Evolutionary conservation across 139 green algal genomes (phyloP).

Genomic region (Chlamydomonas eustigma): DNA sequence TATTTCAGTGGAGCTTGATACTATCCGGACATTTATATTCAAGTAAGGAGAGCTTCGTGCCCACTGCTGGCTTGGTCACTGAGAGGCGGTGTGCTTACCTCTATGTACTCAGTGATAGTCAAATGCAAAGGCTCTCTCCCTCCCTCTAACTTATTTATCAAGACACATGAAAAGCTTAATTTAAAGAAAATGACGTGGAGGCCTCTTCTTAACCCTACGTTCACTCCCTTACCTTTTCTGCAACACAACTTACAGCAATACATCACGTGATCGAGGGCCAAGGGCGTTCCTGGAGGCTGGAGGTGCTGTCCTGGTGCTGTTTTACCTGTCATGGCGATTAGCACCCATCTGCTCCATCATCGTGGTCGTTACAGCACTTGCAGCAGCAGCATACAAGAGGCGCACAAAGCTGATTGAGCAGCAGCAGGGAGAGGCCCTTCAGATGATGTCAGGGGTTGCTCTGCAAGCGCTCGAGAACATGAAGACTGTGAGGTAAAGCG

Average conservation of each 20-base stretch:
- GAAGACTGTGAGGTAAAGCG: conserved; percentile 12
- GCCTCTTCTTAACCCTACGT: too few relatives aligned
- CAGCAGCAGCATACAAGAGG: conserved; percentile 69
- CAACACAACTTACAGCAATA: too few relatives aligned
- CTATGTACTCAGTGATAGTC: too few relatives aligned
- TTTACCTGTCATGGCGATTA: conserved; percentile 73
- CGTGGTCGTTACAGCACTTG: conserved; percentile 67
- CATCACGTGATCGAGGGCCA: conserved; percentile 1
- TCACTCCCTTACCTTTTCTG: too few relatives aligned
- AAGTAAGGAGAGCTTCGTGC: conserved; percentile 45
- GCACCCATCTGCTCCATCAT: conserved; percentile 71
- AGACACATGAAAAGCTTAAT: too few relatives aligned
- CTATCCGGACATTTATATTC: conserved; percentile 78
- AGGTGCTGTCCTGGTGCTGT: conserved; percentile 69
- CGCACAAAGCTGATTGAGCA: conserved; percentile 43
- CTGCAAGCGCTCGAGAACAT: conserved; percentile 67
- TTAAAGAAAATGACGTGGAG: too few relatives aligned
- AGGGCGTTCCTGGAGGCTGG: conserved; percentile 8
- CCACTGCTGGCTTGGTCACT: too few relatives aligned
- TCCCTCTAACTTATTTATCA: too few relatives aligned
- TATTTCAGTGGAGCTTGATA: conserved; percentile 77
- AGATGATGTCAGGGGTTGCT: conserved; percentile 63
- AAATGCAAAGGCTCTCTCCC: too few relatives aligned
- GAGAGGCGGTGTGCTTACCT: too few relatives aligned
- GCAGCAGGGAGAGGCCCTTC: conserved; percentile 49